Evolutionary conservation across 352 stramenopile species (phyloP), one percentile per base, ranked within the genome.

Genomic region (Phytophthora melonis): DNA sequence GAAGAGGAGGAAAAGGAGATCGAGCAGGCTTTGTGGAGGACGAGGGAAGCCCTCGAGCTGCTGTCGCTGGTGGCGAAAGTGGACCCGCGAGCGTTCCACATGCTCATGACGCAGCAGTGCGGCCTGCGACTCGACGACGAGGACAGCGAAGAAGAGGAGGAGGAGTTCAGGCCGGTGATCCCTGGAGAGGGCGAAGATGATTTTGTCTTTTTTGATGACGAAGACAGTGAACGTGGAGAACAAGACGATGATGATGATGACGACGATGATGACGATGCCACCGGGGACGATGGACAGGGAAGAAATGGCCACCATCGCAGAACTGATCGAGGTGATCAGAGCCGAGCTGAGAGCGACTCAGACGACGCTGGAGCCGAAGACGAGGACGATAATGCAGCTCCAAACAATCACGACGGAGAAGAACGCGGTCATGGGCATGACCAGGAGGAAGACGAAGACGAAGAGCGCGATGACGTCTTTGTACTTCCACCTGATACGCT

Each of bases 81-180:
- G 57, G 66, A 72, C 54, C 39, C n/a, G 14, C 18, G 27, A 50
- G 66, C 57, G 11, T 72, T 72, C 36, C 36, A 72, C 27, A 62
- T 72, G 57, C 57, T 72, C 7, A 58, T 70, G 55, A 67, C 66
- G 11, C 32, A 72, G 9, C 49, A 62, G n/a, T 72, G 66, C 25
- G 39, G 25, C 30, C 50, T 72, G 36, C 47, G n/a, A 57, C 57
- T 63, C 4, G 57, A 58, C 6, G 57, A 67, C 57, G 57, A 66
- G 3, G 47, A 67, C 3, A 62, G 65, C 19, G 57, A 72, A 13
- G 57, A 67, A 11, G 65, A 72, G 27, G 57, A 72, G 14, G 65
- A 72, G 25, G 56, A 72, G 39, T 62, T 72, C 7, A 56, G 36
- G 32, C 6, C 56, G 1, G 30, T 64, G 43, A 21, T 63, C 1